Base-by-base conservation (phyloP, 345 rosid genomes). In the Geranium brycei region DNA sequence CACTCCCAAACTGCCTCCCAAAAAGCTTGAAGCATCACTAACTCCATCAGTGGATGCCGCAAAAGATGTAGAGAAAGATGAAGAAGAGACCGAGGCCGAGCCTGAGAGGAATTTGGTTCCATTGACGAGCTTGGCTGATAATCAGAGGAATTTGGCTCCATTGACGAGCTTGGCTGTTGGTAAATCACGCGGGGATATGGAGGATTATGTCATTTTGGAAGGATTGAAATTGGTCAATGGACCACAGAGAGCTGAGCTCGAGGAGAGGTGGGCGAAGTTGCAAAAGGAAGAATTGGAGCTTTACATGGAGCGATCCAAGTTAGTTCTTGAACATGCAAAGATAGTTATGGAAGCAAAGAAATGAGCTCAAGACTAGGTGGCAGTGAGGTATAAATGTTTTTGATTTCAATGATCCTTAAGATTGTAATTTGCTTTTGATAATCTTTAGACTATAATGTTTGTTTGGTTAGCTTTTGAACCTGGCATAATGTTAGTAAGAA, bases 251-350 rank as follows among this genome's bases (percentile, higher is more conserved):
- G 58, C 57, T 28, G 59, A 65, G 40, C 32, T 69, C 17, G 72
- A 69, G 17, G 57, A 65, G 1, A 58, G 55, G 57, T 58, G 73
- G 77, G 58, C 5, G 53, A 35, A 65, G 19, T 15, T 65, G 17
- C 59, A 58, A 1, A 1, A 47, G 17, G 64, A 64, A 8, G 70
- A 73, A 23, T 17, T 66, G 71, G 19, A 60, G 15, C 60, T 73
- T 2, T 10, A 35, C 7, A 60, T 56, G 0, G 65, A 65, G 64
- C 62, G 63, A 12, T 69, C 73, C 8, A 4, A 3, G 13, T 19
- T 73, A 41, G 47, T 65, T 23, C 17, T 23, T 3, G 62, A 66
- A 11, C 65, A 61, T 6, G 35, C 51, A n/a, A 32, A 57, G n/a
- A n/a, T 62, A 0, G 4, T 68, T 17, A 7, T 62, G 4, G 60